These are phyloP conservation scores for Cystobasidium sp. DNA, from an alignment of 1,284 basidiomycete genomes.

Conservation along the genomic window DNA sequence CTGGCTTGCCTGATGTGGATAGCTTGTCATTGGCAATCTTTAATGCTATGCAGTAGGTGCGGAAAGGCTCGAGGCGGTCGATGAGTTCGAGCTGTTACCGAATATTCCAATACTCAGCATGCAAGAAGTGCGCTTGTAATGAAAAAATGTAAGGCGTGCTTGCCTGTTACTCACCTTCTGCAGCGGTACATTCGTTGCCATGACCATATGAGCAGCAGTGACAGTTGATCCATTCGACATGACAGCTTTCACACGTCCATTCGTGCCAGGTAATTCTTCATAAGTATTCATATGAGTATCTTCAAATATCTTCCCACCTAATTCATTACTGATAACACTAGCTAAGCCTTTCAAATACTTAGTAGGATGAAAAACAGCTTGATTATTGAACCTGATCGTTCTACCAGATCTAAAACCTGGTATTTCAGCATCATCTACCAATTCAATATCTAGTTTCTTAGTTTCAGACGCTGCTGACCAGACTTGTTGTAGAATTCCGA, in stretches of 20 bases:
- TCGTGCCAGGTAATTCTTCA: conserved; percentile 2
- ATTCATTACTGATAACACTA: conserved; percentile 18
- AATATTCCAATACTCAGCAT: neutral
- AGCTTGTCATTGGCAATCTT: conserved; percentile 30
- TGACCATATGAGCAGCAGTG: conserved; percentile 5
- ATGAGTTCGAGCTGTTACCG: conserved; percentile 4
- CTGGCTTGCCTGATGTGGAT: conserved; percentile 12
- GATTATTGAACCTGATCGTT: conserved; percentile 20
- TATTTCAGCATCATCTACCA: conserved; percentile 29
- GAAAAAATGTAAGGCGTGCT: no score
- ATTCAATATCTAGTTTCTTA: conserved; percentile 24
- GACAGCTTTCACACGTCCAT: conserved; percentile 13
- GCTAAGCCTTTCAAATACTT: conserved; percentile 24
- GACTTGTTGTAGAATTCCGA: conserved; percentile 7
- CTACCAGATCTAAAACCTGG: conserved; percentile 18
- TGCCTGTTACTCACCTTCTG: conserved; percentile 3
- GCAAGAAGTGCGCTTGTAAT: no score
- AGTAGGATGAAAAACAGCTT: conserved; percentile 31
- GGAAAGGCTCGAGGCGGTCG: conserved; percentile 18
- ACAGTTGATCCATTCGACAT: conserved; percentile 8
- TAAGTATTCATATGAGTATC: conserved; percentile 28
- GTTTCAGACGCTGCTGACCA: conserved; percentile 28
- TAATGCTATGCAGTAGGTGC: conserved; percentile 17
- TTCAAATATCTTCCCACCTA: conserved; percentile 8
- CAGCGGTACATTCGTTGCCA: conserved; percentile 25